Base-by-base conservation (phyloP, 1,284 basidiomycete genomes). In the Trametes hirsuta region DNA sequence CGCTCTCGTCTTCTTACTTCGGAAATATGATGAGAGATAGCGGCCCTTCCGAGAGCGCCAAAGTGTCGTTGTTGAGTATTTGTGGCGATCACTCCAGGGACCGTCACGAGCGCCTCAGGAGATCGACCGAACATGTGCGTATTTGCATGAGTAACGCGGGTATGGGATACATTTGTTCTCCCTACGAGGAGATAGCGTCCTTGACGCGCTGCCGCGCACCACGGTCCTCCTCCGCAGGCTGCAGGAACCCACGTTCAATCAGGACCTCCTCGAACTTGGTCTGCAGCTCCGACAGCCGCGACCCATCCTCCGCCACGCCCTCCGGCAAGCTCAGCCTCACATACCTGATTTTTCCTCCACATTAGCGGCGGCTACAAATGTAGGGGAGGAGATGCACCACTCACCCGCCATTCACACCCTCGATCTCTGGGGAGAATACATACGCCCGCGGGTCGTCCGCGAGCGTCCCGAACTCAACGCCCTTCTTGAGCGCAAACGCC, bases 311-410 rank as follows among this genome's bases (percentile, higher is more conserved):
- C 40, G 42, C 53, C 4, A 70, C 66, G 6, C 64, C 66, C 39
- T 68, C 61, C 6, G 72, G 72, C 1, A 74, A 57, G 2, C 59
- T 65, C n/a, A 74, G 58, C 62, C 70, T 68, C 40, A 74, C 69
- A 54, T 69, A 71, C 15, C 71, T 72, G 6, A 6, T 11, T 6
- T 2, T 22, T 36, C 14, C 6, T 4, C 24, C 18, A 15, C 18
- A 18, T 18, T 4, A 11, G 15, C 15, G 30, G 10, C 14, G 47
- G 36, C 11, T 39, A 12, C 9, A 21, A 6, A 4, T 3, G 11
- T 14, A 4, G 15, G 12, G 5, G 15, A 22, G 4, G 6, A n/a
- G 21, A 9, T 25, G 3, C 45, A 18, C 15, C 12, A 63, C 69
- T 60, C 37, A 72, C 69, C 70, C 68, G 47, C 65, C 70, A 25